Evolutionary conservation across 1,284 basidiomycete species (phyloP), one percentile per base, ranked within the genome.

Genomic region (Ustilago sp.): DNA sequence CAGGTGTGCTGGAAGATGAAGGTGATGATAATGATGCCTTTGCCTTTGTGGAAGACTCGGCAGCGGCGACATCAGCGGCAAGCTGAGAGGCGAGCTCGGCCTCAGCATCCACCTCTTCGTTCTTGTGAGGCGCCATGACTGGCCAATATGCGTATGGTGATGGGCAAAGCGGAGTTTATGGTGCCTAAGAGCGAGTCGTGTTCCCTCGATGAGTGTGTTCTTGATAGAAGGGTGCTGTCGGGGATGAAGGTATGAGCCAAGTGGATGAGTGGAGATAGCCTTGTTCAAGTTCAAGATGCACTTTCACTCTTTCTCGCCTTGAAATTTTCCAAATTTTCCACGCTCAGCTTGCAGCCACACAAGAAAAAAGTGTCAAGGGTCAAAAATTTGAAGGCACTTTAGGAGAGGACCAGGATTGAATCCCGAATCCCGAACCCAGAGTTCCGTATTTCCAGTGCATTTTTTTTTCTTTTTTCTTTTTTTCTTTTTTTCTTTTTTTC

Each of bases 41-140:
- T 41, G 63, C 66, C 59, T 65, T 68, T 45, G 66, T 28, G 17
- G 71, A 70, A 9, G 74, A 66, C 43, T 65, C 65, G 47, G 80
- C 74, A 19, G 71, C 72, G 28, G 77, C 77, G 31, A 82, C 69
- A 68, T 83, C 82, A 38, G 79, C 77, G 39, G 80, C 82, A 15
- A 83, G 79, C 68, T 83, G 78, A 7, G 77, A 75, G 62, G 79
- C 80, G 56, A 83, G 74, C 63, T 77, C 66, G 28, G 78, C 75
- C 74, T 83, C 82, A 15, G 81, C 74, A 31, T 76, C 75, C 19
- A 71, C 54, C 11, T 66, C 67, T 39, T 63, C 60, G 63, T 60
- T 65, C 64, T 63, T 73, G 38, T 63, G 52, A 32, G 75, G 68
- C 50, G 74, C 74, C 74, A 74, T 78, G 63, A 39, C 63, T 59